Percentiles rank a stretch among this genome's conserved stretches.
phyloP scores from a whole-genome alignment of 192 early-diverging fungal genomes.

The Linnemannia schmuckeri region DNA sequence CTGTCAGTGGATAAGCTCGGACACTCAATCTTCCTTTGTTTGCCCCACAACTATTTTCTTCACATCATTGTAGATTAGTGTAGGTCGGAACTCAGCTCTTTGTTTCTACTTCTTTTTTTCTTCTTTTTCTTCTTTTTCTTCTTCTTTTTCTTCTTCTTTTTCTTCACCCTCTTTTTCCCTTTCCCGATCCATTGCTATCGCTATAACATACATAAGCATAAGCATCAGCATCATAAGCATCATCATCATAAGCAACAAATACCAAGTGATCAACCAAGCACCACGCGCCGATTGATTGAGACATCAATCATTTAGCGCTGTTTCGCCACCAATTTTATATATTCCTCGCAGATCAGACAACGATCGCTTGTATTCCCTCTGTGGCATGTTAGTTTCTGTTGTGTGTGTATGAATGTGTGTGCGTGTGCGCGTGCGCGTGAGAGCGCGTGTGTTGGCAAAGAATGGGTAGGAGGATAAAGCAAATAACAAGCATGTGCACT shows the following conservation, averaged over 20 bases:
- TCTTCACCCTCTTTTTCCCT: background rate
- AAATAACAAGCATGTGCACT: background rate
- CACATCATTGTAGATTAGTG: background rate
- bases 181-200: background rate
- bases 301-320: background rate
- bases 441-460: background rate
- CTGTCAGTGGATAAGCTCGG: background rate
- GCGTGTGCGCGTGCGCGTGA: background rate
- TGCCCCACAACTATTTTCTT: constrained; percentile 3
- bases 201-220: too few relatives aligned
- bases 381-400: background rate
- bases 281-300: background rate
- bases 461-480: background rate
- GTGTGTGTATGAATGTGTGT: too few relatives aligned
- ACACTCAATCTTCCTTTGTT: background rate
- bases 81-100: background rate
- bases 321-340: constrained; percentile 2
- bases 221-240: too few relatives aligned
- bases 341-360: background rate
- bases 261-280: background rate
- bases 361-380: background rate
- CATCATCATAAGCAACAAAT: too few relatives aligned
- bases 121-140: background rate
- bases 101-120: background rate
- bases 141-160: background rate